Evolutionary conservation across 805 yeast genomes (phyloP), one percentile per base, ranked within the genome.

Genomic region (Schizosaccharomyces octosporus): DNA sequence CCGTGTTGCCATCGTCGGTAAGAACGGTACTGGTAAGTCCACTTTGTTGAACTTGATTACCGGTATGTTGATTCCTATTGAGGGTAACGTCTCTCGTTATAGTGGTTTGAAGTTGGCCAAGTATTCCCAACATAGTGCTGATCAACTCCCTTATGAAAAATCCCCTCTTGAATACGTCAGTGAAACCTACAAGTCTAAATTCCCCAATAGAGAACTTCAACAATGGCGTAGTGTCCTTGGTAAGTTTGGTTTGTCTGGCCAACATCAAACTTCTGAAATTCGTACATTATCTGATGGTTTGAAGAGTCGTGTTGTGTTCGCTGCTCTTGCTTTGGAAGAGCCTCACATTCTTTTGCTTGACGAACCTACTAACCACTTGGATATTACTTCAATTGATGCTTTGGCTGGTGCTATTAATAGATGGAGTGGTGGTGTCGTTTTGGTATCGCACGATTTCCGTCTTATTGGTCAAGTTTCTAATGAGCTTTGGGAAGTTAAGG

Each of bases 311-410:
- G 98, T 93, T 67, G 98, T 93, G 62, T 93, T 93, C 71, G 97
- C 97, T 11, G 78, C 93, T 67, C 80, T 93, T 70, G 98, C 98
- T 61, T 79, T 93, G 67, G 97, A 93, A 76, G 77, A 85, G 65
- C 98, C 98, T 70, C 93, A 93, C 76, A 87, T 93, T 73, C 78
- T 93, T 69, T 77, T 93, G 72, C 79, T 93, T 76, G 98, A 93
- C 79, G 98, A 93, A 83, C 98, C 98, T 81, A 93, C 98, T 67
- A 93, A 93, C 80, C 97, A 97, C 80, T 79, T 93, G 75, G 98
- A 93, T 79, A 90, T 93, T 69, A 88, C 97, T 70, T 89, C 98
- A 61, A 93, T 93, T 72, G 98, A 93, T 75, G 93, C 98, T 55
- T 79, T 93, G 69, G 98, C 97, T 61, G 95, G 85, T 62, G 98